These are phyloP conservation scores for Vitis hybrid DNA, from an alignment of 177 flowering plant genomes.

Conservation along the genomic window DNA sequence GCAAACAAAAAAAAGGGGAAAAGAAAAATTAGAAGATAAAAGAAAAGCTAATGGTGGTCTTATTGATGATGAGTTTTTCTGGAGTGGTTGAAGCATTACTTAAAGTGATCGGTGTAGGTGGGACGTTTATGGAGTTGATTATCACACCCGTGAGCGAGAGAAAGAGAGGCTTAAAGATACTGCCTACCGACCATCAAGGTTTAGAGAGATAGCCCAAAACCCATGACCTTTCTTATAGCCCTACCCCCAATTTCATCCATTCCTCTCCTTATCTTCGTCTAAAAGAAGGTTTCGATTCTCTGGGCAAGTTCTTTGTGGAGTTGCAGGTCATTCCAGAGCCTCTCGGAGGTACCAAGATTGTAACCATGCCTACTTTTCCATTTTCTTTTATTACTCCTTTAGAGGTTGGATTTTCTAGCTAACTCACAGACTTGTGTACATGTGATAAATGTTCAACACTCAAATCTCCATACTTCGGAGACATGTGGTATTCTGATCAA, in stretches of 20 bases:
- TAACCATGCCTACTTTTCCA: too few relatives aligned
- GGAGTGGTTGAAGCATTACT: constrained; percentile 23
- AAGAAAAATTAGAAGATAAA: not conserved
- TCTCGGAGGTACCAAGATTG: too few relatives aligned
- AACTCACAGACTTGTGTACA: too few relatives aligned
- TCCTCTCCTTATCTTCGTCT: not conserved
- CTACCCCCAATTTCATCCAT: not conserved
- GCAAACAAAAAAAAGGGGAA: not conserved
- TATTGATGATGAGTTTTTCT: constrained; percentile 1
- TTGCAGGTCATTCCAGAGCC: not conserved
- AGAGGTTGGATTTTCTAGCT: too few relatives aligned
- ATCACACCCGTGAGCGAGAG: constrained; percentile 17
- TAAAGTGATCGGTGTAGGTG: constrained; percentile 20
- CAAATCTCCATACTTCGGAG: too few relatives aligned
- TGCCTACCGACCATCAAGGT: not conserved
- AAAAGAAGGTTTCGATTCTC: not conserved
- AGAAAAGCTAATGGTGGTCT: constrained; percentile 4
- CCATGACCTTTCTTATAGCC: too few relatives aligned
- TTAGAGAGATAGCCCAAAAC: too few relatives aligned
- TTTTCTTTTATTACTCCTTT: too few relatives aligned
- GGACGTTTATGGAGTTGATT: constrained; percentile 15
- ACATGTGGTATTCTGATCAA: too few relatives aligned
- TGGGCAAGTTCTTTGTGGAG: not conserved
- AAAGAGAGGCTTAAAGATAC: not conserved
- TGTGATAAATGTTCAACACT: too few relatives aligned